Evolutionary conservation across 768 basidiomycete genomes (phyloP).

Genomic region (Coprinopsis marcescibilis): DNA sequence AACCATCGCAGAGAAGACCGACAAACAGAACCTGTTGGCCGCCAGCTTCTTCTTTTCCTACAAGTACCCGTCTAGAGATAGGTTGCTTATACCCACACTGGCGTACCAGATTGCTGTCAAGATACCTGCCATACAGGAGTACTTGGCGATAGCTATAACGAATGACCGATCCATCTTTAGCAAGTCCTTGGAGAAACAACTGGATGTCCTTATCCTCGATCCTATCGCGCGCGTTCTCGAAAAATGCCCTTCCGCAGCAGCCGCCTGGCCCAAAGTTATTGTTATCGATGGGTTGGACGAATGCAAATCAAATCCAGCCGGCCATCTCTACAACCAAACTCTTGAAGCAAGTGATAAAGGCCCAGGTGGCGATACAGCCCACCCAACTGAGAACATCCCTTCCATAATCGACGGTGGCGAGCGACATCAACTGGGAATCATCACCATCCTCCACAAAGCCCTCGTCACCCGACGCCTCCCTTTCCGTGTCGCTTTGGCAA

Average conservation of each 20-base stretch:
- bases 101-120: constrained; percentile 3
- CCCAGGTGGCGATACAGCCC: too few species aligned
- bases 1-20: constrained; percentile 1
- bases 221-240: not conserved
- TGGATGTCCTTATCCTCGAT: constrained; percentile 1
- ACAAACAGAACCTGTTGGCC: not conserved
- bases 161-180: constrained; percentile 2
- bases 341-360: too few species aligned
- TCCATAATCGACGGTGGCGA: too few species aligned
- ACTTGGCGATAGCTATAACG: not conserved
- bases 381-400: too few species aligned
- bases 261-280: not conserved
- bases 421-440: not conserved
- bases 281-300: constrained; percentile 13
- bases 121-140: not conserved
- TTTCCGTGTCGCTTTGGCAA: constrained; percentile 2
- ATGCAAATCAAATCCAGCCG: too few species aligned
- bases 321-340: too few species aligned
- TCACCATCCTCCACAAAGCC: not conserved
- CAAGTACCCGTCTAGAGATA: not conserved
- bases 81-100: constrained; percentile 3
- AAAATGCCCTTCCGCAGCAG: not conserved
- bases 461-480: not conserved
- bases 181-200: not conserved
- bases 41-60: constrained; percentile 11